These are phyloP conservation scores for Cyclotella baltica DNA, from an alignment of 108 stramenopile species.

Conservation along the genomic window DNA sequence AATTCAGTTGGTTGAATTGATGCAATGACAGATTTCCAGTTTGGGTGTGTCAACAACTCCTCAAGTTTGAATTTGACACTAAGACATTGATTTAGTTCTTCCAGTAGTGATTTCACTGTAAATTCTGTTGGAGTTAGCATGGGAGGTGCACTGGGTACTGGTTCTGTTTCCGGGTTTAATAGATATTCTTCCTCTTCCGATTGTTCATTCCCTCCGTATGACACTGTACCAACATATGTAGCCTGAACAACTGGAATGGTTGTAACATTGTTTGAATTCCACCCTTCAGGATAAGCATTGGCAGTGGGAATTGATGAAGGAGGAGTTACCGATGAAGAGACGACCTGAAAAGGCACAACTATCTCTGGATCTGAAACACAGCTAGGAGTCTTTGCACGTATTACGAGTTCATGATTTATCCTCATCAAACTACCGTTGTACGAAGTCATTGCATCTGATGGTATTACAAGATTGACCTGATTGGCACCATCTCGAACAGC, in stretches of 20 bases:
- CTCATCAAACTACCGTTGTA: neutral
- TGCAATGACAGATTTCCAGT: conserved; percentile 9
- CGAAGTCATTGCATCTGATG: neutral
- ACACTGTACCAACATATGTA: conserved; percentile 2
- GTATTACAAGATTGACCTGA: neutral
- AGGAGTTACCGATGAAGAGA: neutral
- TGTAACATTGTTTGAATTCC: conserved; percentile 2
- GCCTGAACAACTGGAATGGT: conserved; percentile 9
- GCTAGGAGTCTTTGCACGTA: conserved; percentile 9
- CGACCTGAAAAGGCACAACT: neutral
- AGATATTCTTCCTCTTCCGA: neutral
- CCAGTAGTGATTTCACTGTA: neutral
- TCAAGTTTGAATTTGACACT: conserved; percentile 17
- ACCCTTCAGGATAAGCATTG: conserved; percentile 5
- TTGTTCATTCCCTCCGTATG: conserved; percentile 6
- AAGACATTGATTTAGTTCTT: conserved; percentile 4
- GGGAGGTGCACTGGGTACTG: conserved; percentile 8
- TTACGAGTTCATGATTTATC: neutral
- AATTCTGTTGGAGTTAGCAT: neutral
- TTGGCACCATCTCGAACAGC: conserved; percentile 13
- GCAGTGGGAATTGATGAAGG: neutral
- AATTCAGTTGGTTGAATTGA: conserved; percentile 1
- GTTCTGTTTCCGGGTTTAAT: neutral
- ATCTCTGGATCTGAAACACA: conserved; percentile 8
- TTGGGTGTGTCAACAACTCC: neutral